Evolutionary conservation across 371 early-diverging fungal species (phyloP), one percentile per base, ranked within the genome.

Genomic region (Circinella umbellata): DNA sequence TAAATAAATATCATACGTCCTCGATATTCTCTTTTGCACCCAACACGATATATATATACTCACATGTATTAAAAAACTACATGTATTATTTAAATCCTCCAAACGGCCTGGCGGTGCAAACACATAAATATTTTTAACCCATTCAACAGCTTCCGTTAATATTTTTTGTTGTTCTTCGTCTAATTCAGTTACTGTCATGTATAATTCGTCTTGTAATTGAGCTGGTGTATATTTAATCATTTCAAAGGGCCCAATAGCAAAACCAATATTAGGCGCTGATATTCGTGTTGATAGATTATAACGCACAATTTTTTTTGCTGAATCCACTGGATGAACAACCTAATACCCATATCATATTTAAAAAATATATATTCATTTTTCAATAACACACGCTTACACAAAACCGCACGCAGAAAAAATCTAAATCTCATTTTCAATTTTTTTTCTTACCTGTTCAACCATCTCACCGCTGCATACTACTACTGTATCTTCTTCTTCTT

Each of bases 391-490:
- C 2, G 27, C 27, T 27, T 27, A 27, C 27, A 27, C 27, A 27
- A 27, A 27, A 27, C 2, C 2, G 1, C 27, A 27, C 27, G 27
- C 27, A 27, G 27, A 27, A 27, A 27, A 27, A 27, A 42, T 3
- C 3, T 11, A 46, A 3, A 18, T 3, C 51, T 0, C 8, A 63
- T 38, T 11, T 46, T 17, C 27, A 17, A 7, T 17, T 14, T 34
- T 14, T 17, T 35, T 54, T 27, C 48, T 57, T 75, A 76, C 80
- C 75, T 91, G 82, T 55, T 92, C 91, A 49, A 91, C 76, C 7
- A 94, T 83, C 68, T 94, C 92, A 27, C 95, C 95, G 62, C 88
- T 85, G 46, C 92, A 90, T 1, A 93, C 89, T 17, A 93, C 94
- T 5, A 91, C 85, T 60, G 91, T 85, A 9, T 89, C 83, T 51